Evolutionary conservation across 1,284 basidiomycete species (phyloP), one percentile per base, ranked within the genome.

Genomic region (Boletellus sp.): DNA sequence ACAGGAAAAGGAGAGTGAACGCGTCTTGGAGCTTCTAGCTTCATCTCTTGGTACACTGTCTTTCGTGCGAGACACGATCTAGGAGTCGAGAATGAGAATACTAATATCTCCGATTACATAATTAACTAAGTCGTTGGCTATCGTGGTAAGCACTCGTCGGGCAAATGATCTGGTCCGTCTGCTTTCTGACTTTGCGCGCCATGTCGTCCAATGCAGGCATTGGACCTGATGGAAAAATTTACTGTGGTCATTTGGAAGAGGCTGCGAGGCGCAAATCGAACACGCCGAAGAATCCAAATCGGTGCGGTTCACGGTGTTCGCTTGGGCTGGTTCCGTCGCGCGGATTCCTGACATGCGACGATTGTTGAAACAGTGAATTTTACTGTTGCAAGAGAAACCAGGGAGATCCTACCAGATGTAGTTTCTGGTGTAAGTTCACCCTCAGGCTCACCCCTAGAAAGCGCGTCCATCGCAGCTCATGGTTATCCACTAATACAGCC

Each of bases 1-100:
- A 46, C 91, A 94, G 64, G 68, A 72, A 55, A 77, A 73, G 60
- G 90, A 94, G 70, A 85, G 83, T 54, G 78, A 77, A 55, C 73
- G 87, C 38, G 70, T 95, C 51, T 61, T 88, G 42, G 84, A 86
- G 58, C 71, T 89, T 41, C 75, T 89, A 41, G 72, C 83, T 17
- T 79, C 80, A 7, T 85, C 83, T 2, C 63, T 89, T 48, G 87
- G 87, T 34, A 86, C 82, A 19, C 63, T 91, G 41, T 75, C 78
- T 22, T 91, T 91, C 59, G 78, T 89, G 41, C 63, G 75, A 53
- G 73, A 75, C 53, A 66, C 67, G n/a, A 59, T 71, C 49, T 77
- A 48, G 61, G n/a, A n/a, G n/a, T n/a, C n/a, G n/a, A n/a, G n/a
- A n/a, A n/a, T n/a, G n/a, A n/a, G n/a, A n/a, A n/a, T n/a, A n/a